phyloP scores from a whole-genome alignment of 1,139 yeast genomes.

The Kazachstania sp. region DNA sequence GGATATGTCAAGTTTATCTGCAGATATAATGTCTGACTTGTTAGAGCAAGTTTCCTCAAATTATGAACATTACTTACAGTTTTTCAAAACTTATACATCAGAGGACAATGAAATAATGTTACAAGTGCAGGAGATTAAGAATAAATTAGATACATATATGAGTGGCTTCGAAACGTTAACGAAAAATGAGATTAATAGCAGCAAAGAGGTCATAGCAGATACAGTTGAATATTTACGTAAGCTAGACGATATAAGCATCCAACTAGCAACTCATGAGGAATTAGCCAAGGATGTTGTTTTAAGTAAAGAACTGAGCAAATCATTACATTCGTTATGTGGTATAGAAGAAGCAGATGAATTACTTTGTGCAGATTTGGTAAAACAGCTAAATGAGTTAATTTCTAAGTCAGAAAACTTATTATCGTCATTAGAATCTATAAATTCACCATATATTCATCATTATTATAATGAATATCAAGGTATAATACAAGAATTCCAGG shows the following conservation, averaged over 20 bases:
- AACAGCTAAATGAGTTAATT: constrained; percentile 15
- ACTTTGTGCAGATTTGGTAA: constrained; percentile 17
- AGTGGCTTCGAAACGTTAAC: constrained; percentile 16
- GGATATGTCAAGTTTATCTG: constrained; percentile 19
- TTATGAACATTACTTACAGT: constrained; percentile 22
- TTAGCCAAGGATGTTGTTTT: constrained; percentile 14
- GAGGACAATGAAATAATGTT: constrained; percentile 18
- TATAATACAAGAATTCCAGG: constrained; percentile 23
- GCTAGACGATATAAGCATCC: constrained; percentile 18
- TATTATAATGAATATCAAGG: constrained; percentile 26
- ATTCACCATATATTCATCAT: constrained; percentile 25
- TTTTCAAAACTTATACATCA: constrained; percentile 19
- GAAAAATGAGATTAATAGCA: constrained; percentile 16
- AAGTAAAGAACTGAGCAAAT: constrained; percentile 19
- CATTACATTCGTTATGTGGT: constrained; percentile 24
- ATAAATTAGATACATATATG: constrained; percentile 19
- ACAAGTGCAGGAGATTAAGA: constrained; percentile 19
- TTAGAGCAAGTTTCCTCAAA: constrained; percentile 21
- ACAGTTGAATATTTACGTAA: constrained; percentile 24
- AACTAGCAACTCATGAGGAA: constrained; percentile 15
- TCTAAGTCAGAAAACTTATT: constrained; percentile 13
- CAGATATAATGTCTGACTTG: constrained; percentile 19
- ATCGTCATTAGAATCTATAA: constrained; percentile 12
- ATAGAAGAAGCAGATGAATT: constrained; percentile 18
- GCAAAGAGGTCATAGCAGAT: constrained; percentile 20